Percentiles rank a stretch among this genome's conserved stretches.
Conservation (phyloP, 2,329 filamentous ascomycete species). For the Didymella arachidicola region DNA sequence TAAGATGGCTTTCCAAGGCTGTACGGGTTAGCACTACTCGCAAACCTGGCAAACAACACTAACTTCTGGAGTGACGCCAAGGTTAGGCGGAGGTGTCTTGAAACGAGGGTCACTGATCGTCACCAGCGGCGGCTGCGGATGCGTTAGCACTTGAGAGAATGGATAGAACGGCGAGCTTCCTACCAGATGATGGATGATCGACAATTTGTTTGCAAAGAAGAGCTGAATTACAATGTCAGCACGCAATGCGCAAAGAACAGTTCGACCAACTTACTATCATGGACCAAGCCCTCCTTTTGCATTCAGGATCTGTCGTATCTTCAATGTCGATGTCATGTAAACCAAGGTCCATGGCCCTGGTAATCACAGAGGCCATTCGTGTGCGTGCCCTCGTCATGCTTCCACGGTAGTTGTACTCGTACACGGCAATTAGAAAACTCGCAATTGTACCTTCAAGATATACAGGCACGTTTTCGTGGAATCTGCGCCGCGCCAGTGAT, state of each 20-base stretch:
- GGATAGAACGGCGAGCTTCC: background rate
- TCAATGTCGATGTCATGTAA: conserved; percentile 1
- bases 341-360: conserved; percentile 14
- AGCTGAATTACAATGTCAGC: background rate
- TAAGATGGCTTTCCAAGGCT: conserved; percentile 10
- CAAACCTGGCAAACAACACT: background rate
- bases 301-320: background rate
- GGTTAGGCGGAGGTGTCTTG: conserved; percentile 1
- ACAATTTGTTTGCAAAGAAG: conserved; percentile 18
- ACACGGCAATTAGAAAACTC: conserved; percentile 8
- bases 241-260: background rate
- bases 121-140: conserved; percentile 3
- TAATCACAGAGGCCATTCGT: conserved; percentile 15
- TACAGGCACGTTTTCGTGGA: conserved; percentile 12
- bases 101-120: background rate
- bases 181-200: conserved; percentile 20
- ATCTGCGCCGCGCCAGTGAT: background rate
- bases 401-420: conserved; percentile 18
- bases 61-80: conserved; percentile 1
- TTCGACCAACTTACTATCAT: conserved; percentile 5
- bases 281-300: conserved; percentile 5
- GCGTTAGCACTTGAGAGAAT: background rate
- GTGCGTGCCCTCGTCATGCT: conserved; percentile 12
- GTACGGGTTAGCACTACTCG: background rate
- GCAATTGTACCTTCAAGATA: conserved; percentile 9